Conservation (phyloP, 345 rosid genomes). For the Leavenworthia alabamica region DNA sequence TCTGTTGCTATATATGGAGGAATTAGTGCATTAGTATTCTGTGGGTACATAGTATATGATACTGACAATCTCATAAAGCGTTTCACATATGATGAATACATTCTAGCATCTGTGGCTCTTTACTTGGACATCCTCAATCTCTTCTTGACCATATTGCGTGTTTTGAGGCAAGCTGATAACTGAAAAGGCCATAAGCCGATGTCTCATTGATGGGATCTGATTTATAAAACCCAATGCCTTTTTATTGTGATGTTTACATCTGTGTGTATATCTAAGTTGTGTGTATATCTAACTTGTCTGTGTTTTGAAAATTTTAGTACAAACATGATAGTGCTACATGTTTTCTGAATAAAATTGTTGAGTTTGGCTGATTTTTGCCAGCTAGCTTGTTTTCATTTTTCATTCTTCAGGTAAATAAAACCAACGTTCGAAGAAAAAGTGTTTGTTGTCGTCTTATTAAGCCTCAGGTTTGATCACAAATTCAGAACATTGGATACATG, state of each 20-base stretch:
- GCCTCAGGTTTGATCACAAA: background rate
- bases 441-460: background rate
- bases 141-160: constrained; percentile 77
- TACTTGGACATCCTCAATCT: constrained; percentile 89
- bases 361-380: background rate
- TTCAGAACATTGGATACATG: constrained; percentile 71
- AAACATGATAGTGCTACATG: background rate
- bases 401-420: no score
- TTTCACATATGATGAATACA: constrained; percentile 85
- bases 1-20: constrained; percentile 74
- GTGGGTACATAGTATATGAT: constrained; percentile 85
- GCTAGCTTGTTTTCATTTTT: background rate
- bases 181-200: no score
- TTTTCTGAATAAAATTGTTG: background rate
- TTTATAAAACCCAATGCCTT: background rate
- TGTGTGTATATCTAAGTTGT: constrained; percentile 23
- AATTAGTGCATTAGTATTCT: constrained; percentile 74
- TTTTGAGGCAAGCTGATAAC: constrained; percentile 55
- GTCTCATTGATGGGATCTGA: background rate
- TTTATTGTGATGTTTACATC: constrained; percentile 16
- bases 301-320: background rate
- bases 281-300: constrained; percentile 6
- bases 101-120: constrained; percentile 78
- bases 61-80: constrained; percentile 91
- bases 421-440: background rate